Evolutionary conservation across 176 grass and related monocot genomes (phyloP), one percentile per base, ranked within the genome.

Genomic region (Triticum timopheevii): DNA sequence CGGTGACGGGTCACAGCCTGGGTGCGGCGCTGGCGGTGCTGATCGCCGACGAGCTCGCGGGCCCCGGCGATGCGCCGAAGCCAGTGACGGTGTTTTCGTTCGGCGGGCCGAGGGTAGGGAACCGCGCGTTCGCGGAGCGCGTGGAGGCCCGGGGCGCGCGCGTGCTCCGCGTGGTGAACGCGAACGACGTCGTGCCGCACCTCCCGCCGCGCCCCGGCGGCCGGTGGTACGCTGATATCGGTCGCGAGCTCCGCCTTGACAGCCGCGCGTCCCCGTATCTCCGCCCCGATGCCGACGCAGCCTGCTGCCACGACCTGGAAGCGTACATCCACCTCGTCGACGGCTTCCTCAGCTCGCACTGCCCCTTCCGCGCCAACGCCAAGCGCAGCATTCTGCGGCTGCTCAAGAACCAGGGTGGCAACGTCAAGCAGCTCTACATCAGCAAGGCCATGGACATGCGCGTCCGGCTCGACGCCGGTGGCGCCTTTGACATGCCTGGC

Each of bases 251-350:
- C 15, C 86, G 79, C 20, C 86, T 93, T 16, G 92, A 93, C 80
- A 91, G 80, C 92, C 86, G 86, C 50, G 89, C 82, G 19, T 93
- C 92, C 76, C 92, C 92, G 50, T 93, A 87, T 76, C 92, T 93
- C 47, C 83, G 89, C 0, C 89, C 86, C 0, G 86, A 91, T 76
- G 92, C 92, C 17, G 92, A 91, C 75, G 75, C 69, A 3, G 92
- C 86, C 1, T 94, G 92, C 80, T 94, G 92, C 86, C 92, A 94
- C 45, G 92, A 94, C 44, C 86, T 94, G 2, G 92, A 94, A 30
- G 92, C 92, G 3, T 94, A 94, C 69, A 86, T 94, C 69, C 92
- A 94, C 80, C 83, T 94, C 39, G 92, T 94, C 63, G 92, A 94
- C 44, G 92, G 92, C 12, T 94, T 91, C 86, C 45, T 89, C 15